These are phyloP conservation scores for Eucalyptus victrix DNA, from an alignment of 345 rosid genomes.

Conservation along the genomic window DNA sequence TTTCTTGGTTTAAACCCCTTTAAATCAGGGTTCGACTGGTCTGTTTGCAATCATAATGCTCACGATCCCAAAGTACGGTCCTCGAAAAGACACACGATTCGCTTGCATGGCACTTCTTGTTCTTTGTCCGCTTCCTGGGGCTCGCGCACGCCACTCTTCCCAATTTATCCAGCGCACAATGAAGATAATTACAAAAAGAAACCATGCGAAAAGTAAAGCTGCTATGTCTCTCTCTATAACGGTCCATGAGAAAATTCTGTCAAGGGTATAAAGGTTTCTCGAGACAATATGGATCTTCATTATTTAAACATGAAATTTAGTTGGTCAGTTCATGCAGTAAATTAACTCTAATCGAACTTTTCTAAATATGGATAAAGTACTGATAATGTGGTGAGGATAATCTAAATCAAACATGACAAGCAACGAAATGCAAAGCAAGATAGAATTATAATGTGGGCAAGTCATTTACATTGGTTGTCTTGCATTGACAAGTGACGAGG, in stretches of 20 bases:
- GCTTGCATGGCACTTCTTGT: neutral
- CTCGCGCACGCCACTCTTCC: neutral
- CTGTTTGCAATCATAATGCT: conserved; percentile 12
- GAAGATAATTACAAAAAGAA: neutral
- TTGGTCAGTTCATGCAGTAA: neutral
- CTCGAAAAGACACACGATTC: conserved; percentile 7
- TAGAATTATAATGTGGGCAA: neutral
- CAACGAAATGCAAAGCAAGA: neutral
- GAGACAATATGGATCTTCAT: neutral
- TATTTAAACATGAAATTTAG: neutral
- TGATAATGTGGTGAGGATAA: neutral
- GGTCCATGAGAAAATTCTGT: neutral
- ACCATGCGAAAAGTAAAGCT: neutral
- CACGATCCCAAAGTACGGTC: neutral
- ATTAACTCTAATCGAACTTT: neutral
- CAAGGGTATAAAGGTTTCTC: neutral
- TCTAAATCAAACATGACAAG: neutral
- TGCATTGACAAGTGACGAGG: neutral
- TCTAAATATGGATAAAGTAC: neutral
- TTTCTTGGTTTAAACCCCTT: neutral
- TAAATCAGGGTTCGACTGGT: conserved; percentile 1
- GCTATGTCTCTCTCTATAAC: neutral
- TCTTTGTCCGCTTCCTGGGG: neutral
- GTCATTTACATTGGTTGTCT: neutral
- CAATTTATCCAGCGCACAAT: neutral